Evolutionary conservation across 345 rosid species (phyloP).

Genomic region (Ceriops decandra): DNA sequence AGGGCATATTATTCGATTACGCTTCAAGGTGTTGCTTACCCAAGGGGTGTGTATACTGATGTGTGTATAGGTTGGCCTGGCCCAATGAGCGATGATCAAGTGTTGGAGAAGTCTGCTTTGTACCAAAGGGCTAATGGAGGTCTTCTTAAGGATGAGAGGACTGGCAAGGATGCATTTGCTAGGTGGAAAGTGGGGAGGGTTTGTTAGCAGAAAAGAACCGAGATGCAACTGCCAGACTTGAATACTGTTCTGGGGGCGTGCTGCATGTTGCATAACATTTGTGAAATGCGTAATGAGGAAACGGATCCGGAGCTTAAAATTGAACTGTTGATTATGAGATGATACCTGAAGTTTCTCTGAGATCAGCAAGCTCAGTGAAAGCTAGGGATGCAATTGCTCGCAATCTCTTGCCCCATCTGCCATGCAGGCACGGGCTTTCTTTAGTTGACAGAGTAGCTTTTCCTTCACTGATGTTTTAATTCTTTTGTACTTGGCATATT

Average conservation of each 20-base stretch:
- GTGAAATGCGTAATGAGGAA: constrained; percentile 54
- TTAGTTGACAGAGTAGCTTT: constrained; percentile 12
- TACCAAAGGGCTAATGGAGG: constrained; percentile 66
- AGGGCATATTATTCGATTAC: constrained; percentile 69
- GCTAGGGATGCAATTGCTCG: constrained; percentile 72
- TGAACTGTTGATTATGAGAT: constrained; percentile 62
- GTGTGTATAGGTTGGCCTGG: constrained; percentile 92
- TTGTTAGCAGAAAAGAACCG: constrained; percentile 74
- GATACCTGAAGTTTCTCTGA: constrained; percentile 49
- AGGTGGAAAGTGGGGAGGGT: constrained; percentile 61
- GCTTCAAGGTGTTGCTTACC: constrained; percentile 67
- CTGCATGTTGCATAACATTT: constrained; percentile 70
- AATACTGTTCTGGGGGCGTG: constrained; percentile 75
- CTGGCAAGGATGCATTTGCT: constrained; percentile 60
- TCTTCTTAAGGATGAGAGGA: constrained; percentile 45
- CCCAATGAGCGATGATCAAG: constrained; percentile 73
- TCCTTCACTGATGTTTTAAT: constrained; percentile 9
- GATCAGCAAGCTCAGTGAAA: constrained; percentile 50
- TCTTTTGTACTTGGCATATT: constrained; percentile 13
- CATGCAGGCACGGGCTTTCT: constrained; percentile 66
- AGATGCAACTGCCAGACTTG: constrained; percentile 69
- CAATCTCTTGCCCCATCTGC: constrained; percentile 63
- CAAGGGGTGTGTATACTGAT: constrained; percentile 61
- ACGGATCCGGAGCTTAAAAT: constrained; percentile 40
- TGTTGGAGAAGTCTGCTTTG: constrained; percentile 67